Evolutionary conservation across 257 asterid species (phyloP), one percentile per base, ranked within the genome.

Genomic region (Plectranthus barbatus): DNA sequence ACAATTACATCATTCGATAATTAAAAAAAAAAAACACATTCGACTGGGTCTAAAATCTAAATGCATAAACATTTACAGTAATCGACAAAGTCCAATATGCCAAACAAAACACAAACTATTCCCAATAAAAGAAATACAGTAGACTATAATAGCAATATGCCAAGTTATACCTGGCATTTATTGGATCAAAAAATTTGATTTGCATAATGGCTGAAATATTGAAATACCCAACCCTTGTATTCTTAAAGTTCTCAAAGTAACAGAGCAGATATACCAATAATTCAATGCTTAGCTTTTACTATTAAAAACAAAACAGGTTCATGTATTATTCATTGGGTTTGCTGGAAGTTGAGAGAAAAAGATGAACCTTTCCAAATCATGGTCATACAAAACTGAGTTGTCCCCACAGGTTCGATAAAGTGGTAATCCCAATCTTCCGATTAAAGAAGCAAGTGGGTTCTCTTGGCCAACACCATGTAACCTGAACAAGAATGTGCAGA

Each of bases 351-450:
- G 18, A 36, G 10, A 58, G 14, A 1, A 59, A 62, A 37, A 60
- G 47, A 57, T 34, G 46, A 65, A 93, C 99, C 96, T 93, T 83
- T 93, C 99, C 60, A 93, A 74, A 70, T 93, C 97, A 80, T 93
- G 99, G 83, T 93, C 99, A 40, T 93, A 93, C 66, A 93, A 72
- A 74, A 93, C 99, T 2, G 99, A 89, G 77, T 93, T 93, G 77
- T 93, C 97, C 40, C 94, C 99, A 34, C 99, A 90, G 5, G 99
- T 93, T 6, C 99, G 96, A 62, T 93, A 93, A 45, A 93, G 96
- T 21, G 99, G 99, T 36, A 93, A 71, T 61, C 99, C 99, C 71
- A 93, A 74, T 76, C 93, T 82, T 63, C 97, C 94, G 48, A 93
- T 93, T 46, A 93, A 76, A 23, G 95, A 79, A 60, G 99, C 96